A percentile compares a stretch with the other conserved stretches of the same genome.
These are phyloP conservation scores for Phytophthora macrochlamydospora DNA, from an alignment of 352 stramenopile genomes.

Conservation along the genomic window DNA sequence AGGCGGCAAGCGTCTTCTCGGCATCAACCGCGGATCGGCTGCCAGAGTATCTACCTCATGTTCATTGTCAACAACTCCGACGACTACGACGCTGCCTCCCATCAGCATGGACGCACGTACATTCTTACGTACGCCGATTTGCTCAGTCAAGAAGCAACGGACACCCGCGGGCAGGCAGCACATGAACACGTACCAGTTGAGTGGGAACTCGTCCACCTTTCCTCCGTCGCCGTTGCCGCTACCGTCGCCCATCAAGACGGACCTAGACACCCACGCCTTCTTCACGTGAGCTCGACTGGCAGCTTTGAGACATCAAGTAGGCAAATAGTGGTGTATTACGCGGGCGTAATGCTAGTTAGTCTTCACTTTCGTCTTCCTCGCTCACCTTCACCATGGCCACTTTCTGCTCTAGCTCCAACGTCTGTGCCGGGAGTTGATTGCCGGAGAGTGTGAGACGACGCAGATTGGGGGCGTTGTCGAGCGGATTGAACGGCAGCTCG, in stretches of 20 bases:
- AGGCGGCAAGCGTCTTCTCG: slow-evolving; percentile 40
- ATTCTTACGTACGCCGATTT: slow-evolving; percentile 34
- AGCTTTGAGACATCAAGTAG: slow-evolving; percentile 7
- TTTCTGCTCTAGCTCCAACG: slow-evolving; percentile 68
- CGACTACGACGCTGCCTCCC: slow-evolving; percentile 34
- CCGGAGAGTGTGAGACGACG: slow-evolving; percentile 82
- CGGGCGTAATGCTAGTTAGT: slow-evolving; percentile 14
- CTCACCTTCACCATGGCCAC: slow-evolving; percentile 59
- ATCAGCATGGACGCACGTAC: slow-evolving; percentile 35
- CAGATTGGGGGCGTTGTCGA: slow-evolving; percentile 70
- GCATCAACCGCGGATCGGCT: slow-evolving; percentile 20
- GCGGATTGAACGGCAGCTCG: slow-evolving; percentile 79
- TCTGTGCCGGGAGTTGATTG: slow-evolving; percentile 65
- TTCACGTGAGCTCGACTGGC: slow-evolving; percentile 59
- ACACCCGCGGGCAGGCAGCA: slow-evolving; percentile 24
- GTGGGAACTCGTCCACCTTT: slow-evolving; percentile 17
- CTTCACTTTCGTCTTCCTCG: slow-evolving; percentile 55
- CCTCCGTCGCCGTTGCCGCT: slow-evolving; percentile 58
- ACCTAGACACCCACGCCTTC: slow-evolving; percentile 86
- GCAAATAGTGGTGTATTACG: slow-evolving; percentile 26
- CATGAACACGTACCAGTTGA: slow-evolving; percentile 31
- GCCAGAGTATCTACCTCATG: slow-evolving; percentile 16
- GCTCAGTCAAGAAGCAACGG: slow-evolving; percentile 33
- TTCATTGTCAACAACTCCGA: slow-evolving; percentile 21
- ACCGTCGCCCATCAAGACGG: slow-evolving; percentile 84